Evolutionary conservation across 2,329 filamentous ascomycete species (phyloP), one percentile per base, ranked within the genome.

Genomic region (Trichoderma endophyticum): DNA sequence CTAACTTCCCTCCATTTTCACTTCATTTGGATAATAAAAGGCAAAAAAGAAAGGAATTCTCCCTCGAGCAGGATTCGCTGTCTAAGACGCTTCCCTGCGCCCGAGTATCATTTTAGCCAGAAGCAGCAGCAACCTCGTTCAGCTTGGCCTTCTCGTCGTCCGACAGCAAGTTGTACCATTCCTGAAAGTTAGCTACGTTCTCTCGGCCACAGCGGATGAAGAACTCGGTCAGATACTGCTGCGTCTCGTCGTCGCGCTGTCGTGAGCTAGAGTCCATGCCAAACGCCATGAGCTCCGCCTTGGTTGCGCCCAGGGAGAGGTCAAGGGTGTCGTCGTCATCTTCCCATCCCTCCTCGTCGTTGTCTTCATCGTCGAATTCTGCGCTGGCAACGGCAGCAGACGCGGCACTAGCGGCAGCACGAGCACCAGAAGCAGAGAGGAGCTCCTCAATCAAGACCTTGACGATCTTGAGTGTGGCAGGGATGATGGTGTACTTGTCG

Each of bases 381-480:
- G 87, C 72, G n/a, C 88, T 86, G 0, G 89, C 89, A 0, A 89
- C 87, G 0, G 90, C 91, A 0, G 89, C 88, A 2, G 89, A 88
- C 0, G 90, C 91, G 0, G 89, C 88, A 21, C 88, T 89, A 1
- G 90, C 85, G 65, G 90, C 87, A 63, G 84, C 84, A 73, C 85
- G 83, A n/a, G 83, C 82, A 28, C 93, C 93, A 5, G 93, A 91
- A 2, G 94, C 93, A 0, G 93, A 94, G 6, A 93, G 86, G 3
- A 99, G 89, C 83, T 99, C 96, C 79, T 97, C 94, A 61, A 98
- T 92, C 9, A 99, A 89, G 4, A 98, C 92, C 85, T 99, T 99
- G 82, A 98, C 84, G 73, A 99, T 98, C 84, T 99, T 99, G 78
- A 99, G 87, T 1, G 93, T 91, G 0, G 95, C 95, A 0, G 95